These are phyloP conservation scores for Thelephora ganbajun DNA, from an alignment of 768 basidiomycete species.

Conservation along the genomic window DNA sequence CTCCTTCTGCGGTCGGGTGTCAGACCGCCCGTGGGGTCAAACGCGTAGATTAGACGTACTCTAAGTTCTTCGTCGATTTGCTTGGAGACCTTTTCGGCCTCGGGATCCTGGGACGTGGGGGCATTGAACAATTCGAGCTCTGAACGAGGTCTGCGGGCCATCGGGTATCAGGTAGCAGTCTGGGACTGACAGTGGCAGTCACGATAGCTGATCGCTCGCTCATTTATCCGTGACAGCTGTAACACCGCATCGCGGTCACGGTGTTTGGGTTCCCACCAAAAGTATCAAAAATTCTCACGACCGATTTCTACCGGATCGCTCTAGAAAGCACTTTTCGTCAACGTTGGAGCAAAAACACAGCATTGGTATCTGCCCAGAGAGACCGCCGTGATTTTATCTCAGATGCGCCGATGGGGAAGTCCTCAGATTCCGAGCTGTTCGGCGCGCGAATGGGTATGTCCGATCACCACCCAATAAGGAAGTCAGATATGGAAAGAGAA, in stretches of 20 bases:
- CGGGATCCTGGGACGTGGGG: constrained; percentile 5
- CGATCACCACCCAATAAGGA: background rate
- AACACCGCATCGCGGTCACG: background rate
- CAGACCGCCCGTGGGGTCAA: background rate
- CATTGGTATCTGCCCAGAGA: no score
- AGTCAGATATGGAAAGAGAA: no score
- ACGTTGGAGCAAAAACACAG: no score
- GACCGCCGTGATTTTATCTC: no score
- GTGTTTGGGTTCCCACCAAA: background rate
- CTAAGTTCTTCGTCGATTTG: constrained; percentile 13
- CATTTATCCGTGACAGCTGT: background rate
- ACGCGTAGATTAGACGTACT: constrained; percentile 4
- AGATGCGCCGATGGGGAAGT: no score
- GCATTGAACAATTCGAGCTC: background rate
- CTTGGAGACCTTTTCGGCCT: constrained; percentile 11
- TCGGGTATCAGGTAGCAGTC: background rate
- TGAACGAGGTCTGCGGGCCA: background rate
- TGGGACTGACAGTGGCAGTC: background rate
- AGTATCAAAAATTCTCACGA: no score
- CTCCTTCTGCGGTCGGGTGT: constrained; percentile 11
- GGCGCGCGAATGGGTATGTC: no score
- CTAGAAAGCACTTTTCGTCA: no score
- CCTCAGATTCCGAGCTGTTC: no score
- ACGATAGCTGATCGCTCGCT: background rate
- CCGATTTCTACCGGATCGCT: no score